Base-by-base conservation (phyloP, 768 basidiomycete species). In the Hemileccinum impolitum region DNA sequence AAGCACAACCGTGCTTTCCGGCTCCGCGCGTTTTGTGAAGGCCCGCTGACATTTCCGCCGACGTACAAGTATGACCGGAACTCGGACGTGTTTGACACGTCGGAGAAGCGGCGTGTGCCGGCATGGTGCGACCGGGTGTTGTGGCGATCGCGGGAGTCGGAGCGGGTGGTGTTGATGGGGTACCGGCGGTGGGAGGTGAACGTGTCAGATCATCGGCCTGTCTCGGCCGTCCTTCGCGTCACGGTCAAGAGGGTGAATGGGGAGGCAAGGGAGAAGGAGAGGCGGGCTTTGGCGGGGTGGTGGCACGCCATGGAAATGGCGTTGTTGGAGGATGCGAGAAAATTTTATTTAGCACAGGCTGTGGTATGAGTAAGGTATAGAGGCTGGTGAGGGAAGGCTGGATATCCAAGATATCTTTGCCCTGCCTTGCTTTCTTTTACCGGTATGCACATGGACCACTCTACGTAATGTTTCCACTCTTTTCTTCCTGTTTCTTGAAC, bases 111-210 rank as follows among this genome's bases (percentile, higher is more conserved):
- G 12, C 85, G 95, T 0, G 75, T 84, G 8, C 95, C 95, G 4
- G 94, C 95, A 2, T 99, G 94, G 94, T 99, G 95, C 64, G 95
- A 99, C 65, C 85, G 95, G 6, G 81, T 99, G 18, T 71, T 98
- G 36, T 95, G 85, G 82, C 81, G 84, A 4, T 72, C 80, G 36
- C 73, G 73, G 14, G 79, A 76, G 14, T 72, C 74, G 13, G 69
- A 65, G 12, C 75, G 90, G 8, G 83, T 95, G 25, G 63, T 72
- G 46, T 77, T 81, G 61, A 51, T 90, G 56, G 81, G 82, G 58
- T 96, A 99, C 67, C 67, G 67, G 37, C 76, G 95, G 17, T 94
- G 90, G 66, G 94, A 96, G 67, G 79, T 76, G 44, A 89, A 91
- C 55, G 82, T 94, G 5, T 90, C 89, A 9, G 94, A 97, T 69